These are phyloP conservation scores for Wallemia hederae DNA, from an alignment of 1,284 basidiomycete genomes.

Conservation along the genomic window DNA sequence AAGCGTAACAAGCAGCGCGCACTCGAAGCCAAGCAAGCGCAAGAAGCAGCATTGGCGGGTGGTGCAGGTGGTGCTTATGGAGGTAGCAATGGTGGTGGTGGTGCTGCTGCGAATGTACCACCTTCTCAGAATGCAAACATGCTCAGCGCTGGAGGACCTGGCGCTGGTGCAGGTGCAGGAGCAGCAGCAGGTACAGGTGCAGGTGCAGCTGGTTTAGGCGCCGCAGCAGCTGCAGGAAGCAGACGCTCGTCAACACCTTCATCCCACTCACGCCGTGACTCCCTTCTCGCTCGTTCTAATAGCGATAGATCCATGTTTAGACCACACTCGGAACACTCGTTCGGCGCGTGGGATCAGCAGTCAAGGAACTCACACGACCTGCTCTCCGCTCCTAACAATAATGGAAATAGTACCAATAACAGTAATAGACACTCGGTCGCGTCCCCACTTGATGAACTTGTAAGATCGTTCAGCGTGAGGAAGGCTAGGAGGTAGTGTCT, in stretches of 20 bases:
- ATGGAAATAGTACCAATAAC: background rate
- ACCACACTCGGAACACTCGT: background rate
- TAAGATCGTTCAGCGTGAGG: background rate
- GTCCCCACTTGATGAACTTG: background rate
- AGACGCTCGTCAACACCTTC: background rate
- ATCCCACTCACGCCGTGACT: background rate
- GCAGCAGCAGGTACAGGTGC: background rate
- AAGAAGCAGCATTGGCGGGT: background rate
- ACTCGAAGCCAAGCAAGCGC: background rate
- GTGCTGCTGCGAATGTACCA: background rate
- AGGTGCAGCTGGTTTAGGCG: background rate
- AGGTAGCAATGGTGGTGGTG: background rate
- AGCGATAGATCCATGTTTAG: background rate
- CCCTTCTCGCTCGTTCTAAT: background rate
- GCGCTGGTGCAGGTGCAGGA: background rate
- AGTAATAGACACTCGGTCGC: background rate
- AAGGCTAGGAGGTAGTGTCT: background rate
- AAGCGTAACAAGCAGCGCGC: background rate
- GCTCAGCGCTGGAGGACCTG: background rate
- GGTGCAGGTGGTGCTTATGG: background rate
- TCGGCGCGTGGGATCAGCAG: background rate
- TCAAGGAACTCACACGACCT: background rate
- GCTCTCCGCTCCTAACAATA: background rate
- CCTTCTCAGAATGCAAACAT: background rate
- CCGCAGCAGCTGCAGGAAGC: background rate